Conservation (phyloP, 257 asterid species). For the Perilla frutescens region DNA sequence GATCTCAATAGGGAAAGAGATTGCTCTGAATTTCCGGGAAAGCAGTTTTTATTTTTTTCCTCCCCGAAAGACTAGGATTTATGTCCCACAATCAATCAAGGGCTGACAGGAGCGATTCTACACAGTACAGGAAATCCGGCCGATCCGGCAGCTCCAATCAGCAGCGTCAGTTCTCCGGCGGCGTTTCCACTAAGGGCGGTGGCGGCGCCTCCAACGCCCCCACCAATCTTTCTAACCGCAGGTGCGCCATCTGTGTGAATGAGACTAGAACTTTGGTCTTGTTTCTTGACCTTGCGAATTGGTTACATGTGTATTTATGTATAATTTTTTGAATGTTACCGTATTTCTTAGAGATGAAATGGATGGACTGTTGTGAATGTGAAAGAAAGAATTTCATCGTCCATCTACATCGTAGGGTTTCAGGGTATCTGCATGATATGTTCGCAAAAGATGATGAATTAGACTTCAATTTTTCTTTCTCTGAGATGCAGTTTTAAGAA, state of each 20-base stretch:
- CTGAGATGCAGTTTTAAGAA: constrained; percentile 58
- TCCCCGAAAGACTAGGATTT: constrained; percentile 38
- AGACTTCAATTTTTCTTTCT: constrained; percentile 18
- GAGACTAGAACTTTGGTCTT: constrained; percentile 15
- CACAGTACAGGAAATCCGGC: constrained; percentile 46
- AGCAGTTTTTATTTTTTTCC: constrained; percentile 13
- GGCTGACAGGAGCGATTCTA: constrained; percentile 52
- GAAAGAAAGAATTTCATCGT: not conserved
- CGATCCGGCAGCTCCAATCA: constrained; percentile 52
- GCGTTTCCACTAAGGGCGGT: constrained; percentile 47
- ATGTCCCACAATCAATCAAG: constrained; percentile 58
- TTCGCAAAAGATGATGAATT: constrained; percentile 19
- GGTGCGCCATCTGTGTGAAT: constrained; percentile 30
- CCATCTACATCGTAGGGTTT: constrained; percentile 34
- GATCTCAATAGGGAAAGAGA: constrained; percentile 47
- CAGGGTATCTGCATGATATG: constrained; percentile 18
- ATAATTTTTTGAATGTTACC: not conserved
- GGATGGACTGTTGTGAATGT: constrained; percentile 12
- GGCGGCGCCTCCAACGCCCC: constrained; percentile 47
- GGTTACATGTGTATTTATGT: not conserved
- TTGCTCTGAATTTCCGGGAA: constrained; percentile 37
- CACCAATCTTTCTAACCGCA: constrained; percentile 38
- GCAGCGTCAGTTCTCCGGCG: constrained; percentile 51
- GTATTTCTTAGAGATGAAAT: not conserved
- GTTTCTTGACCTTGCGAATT: constrained; percentile 4